Percentiles rank a stretch among this genome's conserved stretches.
Conservation (phyloP, 2,329 filamentous ascomycete species). For the Exophiala lecanii-corni region DNA sequence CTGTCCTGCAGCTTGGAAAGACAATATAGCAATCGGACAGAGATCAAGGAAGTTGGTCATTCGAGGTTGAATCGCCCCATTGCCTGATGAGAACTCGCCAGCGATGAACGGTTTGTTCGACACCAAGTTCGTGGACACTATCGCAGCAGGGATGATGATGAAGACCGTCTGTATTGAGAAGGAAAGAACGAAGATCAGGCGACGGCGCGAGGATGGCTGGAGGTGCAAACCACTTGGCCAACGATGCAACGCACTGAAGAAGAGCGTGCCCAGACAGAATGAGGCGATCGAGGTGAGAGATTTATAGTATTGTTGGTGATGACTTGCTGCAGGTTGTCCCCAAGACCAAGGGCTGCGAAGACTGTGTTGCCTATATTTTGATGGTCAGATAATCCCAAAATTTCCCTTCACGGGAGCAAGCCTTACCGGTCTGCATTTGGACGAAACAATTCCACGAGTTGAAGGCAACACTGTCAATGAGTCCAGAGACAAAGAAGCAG, state of each 20-base stretch:
- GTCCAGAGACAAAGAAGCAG: slow-evolving; percentile 40
- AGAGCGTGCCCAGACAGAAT: slow-evolving; percentile 37
- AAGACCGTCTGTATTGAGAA: slow-evolving; percentile 36
- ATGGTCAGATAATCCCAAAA: too few species aligned
- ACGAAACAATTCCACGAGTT: slow-evolving; percentile 46
- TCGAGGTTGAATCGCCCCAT: slow-evolving; percentile 2
- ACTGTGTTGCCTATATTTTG: slow-evolving; percentile 40
- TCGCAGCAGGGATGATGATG: slow-evolving; percentile 32
- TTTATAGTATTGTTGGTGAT: slow-evolving; percentile 40
- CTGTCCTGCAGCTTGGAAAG: slow-evolving; percentile 40
- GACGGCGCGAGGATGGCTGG: slow-evolving; percentile 31
- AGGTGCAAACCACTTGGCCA: slow-evolving; percentile 31
- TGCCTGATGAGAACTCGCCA: slow-evolving; percentile 25
- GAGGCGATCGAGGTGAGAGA: slow-evolving; percentile 37
- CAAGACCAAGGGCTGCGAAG: slow-evolving; percentile 41
- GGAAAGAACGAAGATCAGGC: slow-evolving; percentile 36
- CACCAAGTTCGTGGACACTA: slow-evolving; percentile 34
- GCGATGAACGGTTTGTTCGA: slow-evolving; percentile 26
- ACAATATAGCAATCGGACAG: slow-evolving; percentile 37
- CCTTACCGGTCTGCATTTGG: slow-evolving; percentile 45
- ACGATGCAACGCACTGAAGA: slow-evolving; percentile 37
- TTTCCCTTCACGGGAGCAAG: too few species aligned
- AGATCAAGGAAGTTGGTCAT: slow-evolving; percentile 27
- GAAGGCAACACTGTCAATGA: slow-evolving; percentile 43
- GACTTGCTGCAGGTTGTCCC: slow-evolving; percentile 36